phyloP scores from a whole-genome alignment of 129 eudicot species.

The Calendula officinalis region DNA sequence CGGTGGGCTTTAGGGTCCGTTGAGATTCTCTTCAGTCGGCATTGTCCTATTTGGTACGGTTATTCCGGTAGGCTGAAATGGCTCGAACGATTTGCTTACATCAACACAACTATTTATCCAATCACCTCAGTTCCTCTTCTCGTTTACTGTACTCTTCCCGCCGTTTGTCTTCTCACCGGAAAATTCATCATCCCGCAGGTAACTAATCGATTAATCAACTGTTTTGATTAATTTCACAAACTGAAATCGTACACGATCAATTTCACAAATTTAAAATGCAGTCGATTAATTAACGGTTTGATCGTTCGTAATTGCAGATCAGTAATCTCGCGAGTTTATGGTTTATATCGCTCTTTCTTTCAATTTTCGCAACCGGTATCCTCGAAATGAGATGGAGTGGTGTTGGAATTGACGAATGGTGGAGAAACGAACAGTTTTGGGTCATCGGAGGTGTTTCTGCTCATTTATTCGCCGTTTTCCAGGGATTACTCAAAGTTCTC shows the following conservation, averaged over 20 bases:
- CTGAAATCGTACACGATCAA: too few species aligned
- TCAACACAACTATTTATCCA: conserved; percentile 89
- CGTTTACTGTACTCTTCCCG: conserved; percentile 83
- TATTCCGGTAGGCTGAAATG: conserved; percentile 81
- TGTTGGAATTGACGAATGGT: conserved; percentile 90
- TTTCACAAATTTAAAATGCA: background rate
- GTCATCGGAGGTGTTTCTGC: conserved; percentile 91
- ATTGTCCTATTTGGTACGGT: conserved; percentile 96
- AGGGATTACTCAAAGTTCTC: conserved; percentile 83
- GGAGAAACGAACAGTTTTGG: conserved; percentile 97
- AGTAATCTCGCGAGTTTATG: conserved; percentile 86
- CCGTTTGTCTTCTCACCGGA: conserved; percentile 90
- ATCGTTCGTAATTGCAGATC: conserved; percentile 47
- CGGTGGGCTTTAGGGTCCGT: conserved; percentile 98
- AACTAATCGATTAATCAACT: background rate
- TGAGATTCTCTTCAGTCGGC: conserved; percentile 91
- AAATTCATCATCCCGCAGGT: conserved; percentile 97
- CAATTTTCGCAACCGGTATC: conserved; percentile 91
- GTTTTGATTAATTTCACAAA: background rate
- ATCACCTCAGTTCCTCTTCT: conserved; percentile 81
- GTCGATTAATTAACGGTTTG: background rate
- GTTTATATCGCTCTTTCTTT: conserved; percentile 86
- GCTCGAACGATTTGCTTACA: conserved; percentile 91
- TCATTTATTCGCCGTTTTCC: conserved; percentile 80
- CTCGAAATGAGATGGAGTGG: conserved; percentile 96